Evolutionary conservation across 768 basidiomycete genomes (phyloP).

Genomic region (Goffeauzyma gilvescens): DNA sequence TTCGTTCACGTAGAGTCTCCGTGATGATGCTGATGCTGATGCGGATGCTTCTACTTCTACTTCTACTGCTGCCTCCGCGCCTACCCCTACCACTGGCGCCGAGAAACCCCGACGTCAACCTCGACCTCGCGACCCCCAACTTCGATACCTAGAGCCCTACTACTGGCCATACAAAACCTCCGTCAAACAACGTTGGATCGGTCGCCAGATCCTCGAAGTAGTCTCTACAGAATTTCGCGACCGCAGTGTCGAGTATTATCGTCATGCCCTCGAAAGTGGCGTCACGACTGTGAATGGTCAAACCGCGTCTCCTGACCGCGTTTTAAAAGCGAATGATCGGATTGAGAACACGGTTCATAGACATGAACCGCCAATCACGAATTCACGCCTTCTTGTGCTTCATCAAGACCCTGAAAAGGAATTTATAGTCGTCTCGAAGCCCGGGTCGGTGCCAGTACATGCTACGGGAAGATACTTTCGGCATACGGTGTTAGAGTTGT

Average conservation of each 20-base stretch:
- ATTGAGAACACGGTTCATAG: conserved; percentile 85
- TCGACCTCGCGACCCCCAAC: conserved; percentile 33
- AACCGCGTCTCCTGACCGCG: conserved; percentile 55
- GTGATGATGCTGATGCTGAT: too few species aligned
- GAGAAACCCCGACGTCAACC: background rate
- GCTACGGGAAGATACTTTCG: conserved; percentile 74
- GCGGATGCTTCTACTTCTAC: background rate
- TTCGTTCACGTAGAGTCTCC: too few species aligned
- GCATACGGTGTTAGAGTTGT: conserved; percentile 70
- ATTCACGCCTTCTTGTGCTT: conserved; percentile 59
- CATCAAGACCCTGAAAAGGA: conserved; percentile 56
- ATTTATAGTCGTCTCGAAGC: conserved; percentile 88
- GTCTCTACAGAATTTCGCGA: conserved; percentile 88
- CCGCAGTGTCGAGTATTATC: conserved; percentile 87
- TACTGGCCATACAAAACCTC: conserved; percentile 83
- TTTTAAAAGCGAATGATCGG: conserved; percentile 69
- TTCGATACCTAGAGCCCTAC: conserved; percentile 69
- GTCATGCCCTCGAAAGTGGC: conserved; percentile 66
- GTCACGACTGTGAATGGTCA: conserved; percentile 91
- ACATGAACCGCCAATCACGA: conserved; percentile 91
- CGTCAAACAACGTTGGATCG: conserved; percentile 64
- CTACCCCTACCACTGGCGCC: background rate
- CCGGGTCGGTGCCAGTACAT: conserved; percentile 91
- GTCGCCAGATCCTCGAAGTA: conserved; percentile 70
- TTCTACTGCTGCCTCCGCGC: background rate